Evolutionary conservation across 257 asterid species (phyloP), one percentile per base, ranked within the genome.

Genomic region (Lithospermum erythrorhizon): DNA sequence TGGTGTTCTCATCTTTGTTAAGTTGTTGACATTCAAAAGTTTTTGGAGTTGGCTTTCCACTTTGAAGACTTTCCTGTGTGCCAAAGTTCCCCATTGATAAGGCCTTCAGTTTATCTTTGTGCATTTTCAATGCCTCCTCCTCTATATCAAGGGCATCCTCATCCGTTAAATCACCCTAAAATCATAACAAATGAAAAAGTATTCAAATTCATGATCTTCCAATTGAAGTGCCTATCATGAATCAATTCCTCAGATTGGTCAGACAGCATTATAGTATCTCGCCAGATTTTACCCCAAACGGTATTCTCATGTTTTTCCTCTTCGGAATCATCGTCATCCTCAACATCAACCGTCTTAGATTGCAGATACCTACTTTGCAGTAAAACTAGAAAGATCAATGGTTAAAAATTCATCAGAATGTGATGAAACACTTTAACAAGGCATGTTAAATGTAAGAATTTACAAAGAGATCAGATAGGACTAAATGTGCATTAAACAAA

Each of bases 161-260:
- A 53, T 84, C 95, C 60, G 84, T 95, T n/a, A n/a, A n/a, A 58
- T 93, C 96, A 63, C 83, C 79, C 95, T 86, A 45, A 70, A 72
- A 70, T 17, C 53, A 56, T 52, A 68, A 9, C 53, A 59, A 62
- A 65, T 55, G 54, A 59, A 62, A n/a, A n/a, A 68, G 63, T 72
- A 47, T 63, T 57, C n/a, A n/a, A n/a, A 4, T 56, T 56, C 32
- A 56, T 58, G 4, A 30, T 53, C 24, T 9, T 27, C 14, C 24
- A 3, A 4, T 49, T 41, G n/a, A 21, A 41, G 41, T 3, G 9
- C 35, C 14, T 27, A 25, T 15, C n/a, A 23, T 15, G 21, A 3
- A 29, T 29, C 62, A 58, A 68, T 20, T 59, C 91, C 91, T 82
- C 93, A 73, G 27, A 57, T 57, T 73, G 61, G 77, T 83, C 80